phyloP scores from a whole-genome alignment of 2,329 filamentous ascomycete genomes.

The Aspergillus fumigatus region DNA sequence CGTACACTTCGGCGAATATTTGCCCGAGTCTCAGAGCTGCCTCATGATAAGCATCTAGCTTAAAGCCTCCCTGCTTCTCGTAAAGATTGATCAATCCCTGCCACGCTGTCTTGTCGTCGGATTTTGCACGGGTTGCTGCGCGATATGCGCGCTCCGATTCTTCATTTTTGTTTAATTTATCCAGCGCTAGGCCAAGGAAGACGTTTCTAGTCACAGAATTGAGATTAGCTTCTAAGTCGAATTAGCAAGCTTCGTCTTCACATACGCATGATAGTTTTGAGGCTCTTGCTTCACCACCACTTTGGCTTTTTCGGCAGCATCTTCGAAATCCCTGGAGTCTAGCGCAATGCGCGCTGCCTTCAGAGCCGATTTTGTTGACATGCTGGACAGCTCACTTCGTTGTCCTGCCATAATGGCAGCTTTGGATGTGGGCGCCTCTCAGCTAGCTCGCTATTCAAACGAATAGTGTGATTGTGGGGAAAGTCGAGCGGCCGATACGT shows the following conservation, averaged over 20 bases:
- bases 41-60: conserved; percentile 68
- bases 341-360: conserved; percentile 78
- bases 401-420: conserved; percentile 2
- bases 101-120: conserved; percentile 78
- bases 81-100: conserved; percentile 83
- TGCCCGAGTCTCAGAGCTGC: conserved; percentile 70
- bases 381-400: conserved; percentile 23
- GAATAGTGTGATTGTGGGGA: conserved; percentile 15
- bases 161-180: conserved; percentile 67
- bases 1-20: conserved; percentile 64
- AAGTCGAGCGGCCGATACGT: conserved; percentile 20
- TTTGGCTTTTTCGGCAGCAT: conserved; percentile 65
- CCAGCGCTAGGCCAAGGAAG: conserved; percentile 80
- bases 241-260: conserved; percentile 6
- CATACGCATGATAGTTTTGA: conserved; percentile 76
- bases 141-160: conserved; percentile 74
- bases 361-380: conserved; percentile 63
- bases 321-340: conserved; percentile 72
- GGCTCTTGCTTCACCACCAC: conserved; percentile 67
- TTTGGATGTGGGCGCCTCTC: not conserved
- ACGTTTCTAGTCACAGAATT: conserved; percentile 55
- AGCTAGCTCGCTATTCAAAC: conserved; percentile 1
- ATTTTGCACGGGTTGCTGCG: conserved; percentile 66
- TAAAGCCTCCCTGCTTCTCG: conserved; percentile 67
- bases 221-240: conserved; percentile 9